phyloP scores from a whole-genome alignment of 1,284 basidiomycete genomes.

The Boletus semigastroideus region DNA sequence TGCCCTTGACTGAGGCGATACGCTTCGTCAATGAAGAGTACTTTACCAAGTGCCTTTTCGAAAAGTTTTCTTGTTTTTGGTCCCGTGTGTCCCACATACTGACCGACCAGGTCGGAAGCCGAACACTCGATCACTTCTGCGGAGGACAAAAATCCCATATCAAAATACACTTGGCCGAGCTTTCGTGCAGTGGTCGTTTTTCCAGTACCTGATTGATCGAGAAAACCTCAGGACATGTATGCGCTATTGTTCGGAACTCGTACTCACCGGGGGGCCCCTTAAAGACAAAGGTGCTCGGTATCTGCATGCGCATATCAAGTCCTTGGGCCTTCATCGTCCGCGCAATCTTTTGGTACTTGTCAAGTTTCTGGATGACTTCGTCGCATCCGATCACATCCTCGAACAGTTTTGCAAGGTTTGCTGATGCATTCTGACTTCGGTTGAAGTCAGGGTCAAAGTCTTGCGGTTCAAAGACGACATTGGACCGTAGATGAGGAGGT shows the following conservation, averaged over 20 bases:
- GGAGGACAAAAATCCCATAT: slow-evolving; percentile 62
- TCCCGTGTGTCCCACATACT: slow-evolving; percentile 66
- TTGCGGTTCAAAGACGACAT: slow-evolving; percentile 50
- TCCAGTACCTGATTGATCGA: slow-evolving; percentile 32
- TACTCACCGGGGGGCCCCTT: slow-evolving; percentile 63
- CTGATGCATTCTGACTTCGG: slow-evolving; percentile 43
- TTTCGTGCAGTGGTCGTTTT: slow-evolving; percentile 45
- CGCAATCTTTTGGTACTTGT: slow-evolving; percentile 51
- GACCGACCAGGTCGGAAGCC: slow-evolving; percentile 60
- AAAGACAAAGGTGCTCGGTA: slow-evolving; percentile 67
- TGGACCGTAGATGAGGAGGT: slow-evolving; percentile 33
- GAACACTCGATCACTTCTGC: slow-evolving; percentile 60
- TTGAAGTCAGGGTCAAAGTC: slow-evolving; percentile 65
- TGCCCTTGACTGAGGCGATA: slow-evolving; percentile 57
- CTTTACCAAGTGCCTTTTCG: slow-evolving; percentile 59
- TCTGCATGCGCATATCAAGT: slow-evolving; percentile 43
- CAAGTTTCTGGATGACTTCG: slow-evolving; percentile 47
- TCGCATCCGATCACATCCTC: slow-evolving; percentile 61
- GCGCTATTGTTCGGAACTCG: background rate
- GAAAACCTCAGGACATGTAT: background rate
- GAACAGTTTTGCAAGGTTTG: slow-evolving; percentile 55
- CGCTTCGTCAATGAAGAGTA: slow-evolving; percentile 67
- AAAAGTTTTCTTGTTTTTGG: slow-evolving; percentile 58
- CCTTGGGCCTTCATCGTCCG: slow-evolving; percentile 39
- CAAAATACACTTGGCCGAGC: slow-evolving; percentile 50